Evolutionary conservation across 257 asterid species (phyloP).

Genomic region (Nicotiana knightiana): DNA sequence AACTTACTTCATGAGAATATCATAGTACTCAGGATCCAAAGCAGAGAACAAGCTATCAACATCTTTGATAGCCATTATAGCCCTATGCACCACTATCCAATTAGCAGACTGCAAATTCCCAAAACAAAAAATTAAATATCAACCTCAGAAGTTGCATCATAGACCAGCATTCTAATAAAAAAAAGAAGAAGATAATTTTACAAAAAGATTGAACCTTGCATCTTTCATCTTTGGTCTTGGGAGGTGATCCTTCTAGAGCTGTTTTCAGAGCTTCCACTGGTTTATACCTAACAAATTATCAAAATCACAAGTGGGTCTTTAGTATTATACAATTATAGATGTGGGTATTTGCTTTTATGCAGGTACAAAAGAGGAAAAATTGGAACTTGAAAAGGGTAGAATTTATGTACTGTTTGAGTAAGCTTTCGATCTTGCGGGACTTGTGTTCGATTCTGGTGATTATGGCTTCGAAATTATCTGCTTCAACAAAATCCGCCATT

Average conservation of each 20-base stretch:
- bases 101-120: conserved; percentile 65
- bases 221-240: conserved; percentile 88
- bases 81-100: conserved; percentile 98
- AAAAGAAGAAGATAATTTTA: no score
- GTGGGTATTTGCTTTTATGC: background rate
- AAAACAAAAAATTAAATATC: background rate
- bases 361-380: background rate
- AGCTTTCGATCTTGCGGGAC: conserved; percentile 94
- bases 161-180: background rate
- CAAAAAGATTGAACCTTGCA: conserved; percentile 59
- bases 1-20: conserved; percentile 90
- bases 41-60: conserved; percentile 84
- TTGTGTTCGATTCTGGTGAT: conserved; percentile 91
- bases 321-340: background rate
- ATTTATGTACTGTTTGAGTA: conserved; percentile 72
- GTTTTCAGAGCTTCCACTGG: conserved; percentile 99
- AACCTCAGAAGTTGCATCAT: background rate
- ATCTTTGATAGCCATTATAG: conserved; percentile 95
- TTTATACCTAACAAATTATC: conserved; percentile 50
- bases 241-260: conserved; percentile 95
- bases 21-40: conserved; percentile 90
- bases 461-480: conserved; percentile 85
- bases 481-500: conserved; percentile 62
- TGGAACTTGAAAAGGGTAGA: background rate
- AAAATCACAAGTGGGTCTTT: background rate